Evolutionary conservation across 805 yeast species (phyloP), one percentile per base, ranked within the genome.

Genomic region (Kuraishia capsulata): DNA sequence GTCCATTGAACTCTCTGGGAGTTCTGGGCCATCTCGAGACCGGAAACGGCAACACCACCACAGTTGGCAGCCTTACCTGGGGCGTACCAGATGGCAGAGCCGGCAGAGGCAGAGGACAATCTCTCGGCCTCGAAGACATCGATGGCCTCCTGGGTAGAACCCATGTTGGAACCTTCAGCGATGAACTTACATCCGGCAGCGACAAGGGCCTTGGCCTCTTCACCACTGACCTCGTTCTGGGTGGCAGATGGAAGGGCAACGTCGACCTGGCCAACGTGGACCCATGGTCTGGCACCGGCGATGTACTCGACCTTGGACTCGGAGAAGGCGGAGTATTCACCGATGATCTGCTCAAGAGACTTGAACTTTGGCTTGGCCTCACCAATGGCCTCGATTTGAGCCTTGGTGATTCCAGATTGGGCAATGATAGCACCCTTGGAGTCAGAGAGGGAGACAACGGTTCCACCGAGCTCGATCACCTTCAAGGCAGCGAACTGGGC

Each of bases 141-240:
- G 52, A 90, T 87, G 52, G 98, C 98, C 64, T 90, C 97, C 68
- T 84, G 82, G 53, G 97, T 89, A 52, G 95, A 90, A 61, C 98
- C 97, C 98, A 90, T 90, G 74, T 90, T 90, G 59, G 97, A 90
- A 62, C 98, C 98, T 77, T 90, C 98, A 53, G 98, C 97, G 59
- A 90, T 80, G 73, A 65, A 89, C 68, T 82, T 82, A 66, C 81
- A 78, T 59, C 97, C 97, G 48, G 92, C 83, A 53, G 84, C 89
- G 51, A 90, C 80, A 59, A 90, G 79, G 57, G 90, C 86, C 74
- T 83, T 78, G 49, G 98, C 98, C 74, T 90, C 98, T 49, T 81
- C 95, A 59, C 92, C 96, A 52, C 92, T 78, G 48, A 90, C 90
- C 75, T 90, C 98, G 70, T 90, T 90, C 71, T 90, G 98, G 45